Percentiles rank a stretch among this genome's conserved stretches.
Evolutionary conservation across 176 grass and related monocot species (phyloP).

Genomic region (Carex parvula): DNA sequence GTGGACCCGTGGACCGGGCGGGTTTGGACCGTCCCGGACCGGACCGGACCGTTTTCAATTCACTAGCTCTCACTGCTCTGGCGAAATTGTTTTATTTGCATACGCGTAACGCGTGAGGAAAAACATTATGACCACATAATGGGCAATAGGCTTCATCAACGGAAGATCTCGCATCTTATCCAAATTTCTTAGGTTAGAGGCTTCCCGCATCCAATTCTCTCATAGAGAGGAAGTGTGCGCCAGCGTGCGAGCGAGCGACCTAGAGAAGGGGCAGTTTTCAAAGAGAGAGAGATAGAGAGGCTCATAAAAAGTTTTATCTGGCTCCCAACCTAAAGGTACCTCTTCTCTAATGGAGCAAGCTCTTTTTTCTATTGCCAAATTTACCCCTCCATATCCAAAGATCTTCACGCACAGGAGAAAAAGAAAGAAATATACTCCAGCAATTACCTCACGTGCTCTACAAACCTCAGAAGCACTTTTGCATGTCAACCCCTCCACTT

Average conservation of each 20-base stretch:
- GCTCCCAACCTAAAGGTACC: background rate
- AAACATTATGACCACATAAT: background rate
- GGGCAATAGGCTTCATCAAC: background rate
- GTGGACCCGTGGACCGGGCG: too few species aligned
- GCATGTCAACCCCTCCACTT: slow-evolving; percentile 20
- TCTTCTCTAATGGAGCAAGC: slow-evolving; percentile 54
- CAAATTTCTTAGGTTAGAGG: background rate
- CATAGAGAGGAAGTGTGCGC: background rate
- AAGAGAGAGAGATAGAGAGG: background rate
- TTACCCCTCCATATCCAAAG: slow-evolving; percentile 28
- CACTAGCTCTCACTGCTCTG: too few species aligned
- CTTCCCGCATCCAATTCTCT: too few species aligned
- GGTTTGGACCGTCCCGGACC: too few species aligned
- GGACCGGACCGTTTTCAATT: too few species aligned
- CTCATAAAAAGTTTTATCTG: background rate
- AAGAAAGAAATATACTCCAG: slow-evolving; percentile 11
- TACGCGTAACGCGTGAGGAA: background rate
- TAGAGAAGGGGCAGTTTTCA: too few species aligned
- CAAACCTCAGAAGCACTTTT: background rate
- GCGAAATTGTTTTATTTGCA: too few species aligned
- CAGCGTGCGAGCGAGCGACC: background rate
- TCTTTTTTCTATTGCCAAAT: slow-evolving; percentile 47
- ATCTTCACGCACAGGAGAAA: background rate
- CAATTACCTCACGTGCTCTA: slow-evolving; percentile 17
- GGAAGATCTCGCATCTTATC: slow-evolving; percentile 20